Base-by-base conservation (phyloP, 768 basidiomycete genomes). In the Exidia glandulosa region DNA sequence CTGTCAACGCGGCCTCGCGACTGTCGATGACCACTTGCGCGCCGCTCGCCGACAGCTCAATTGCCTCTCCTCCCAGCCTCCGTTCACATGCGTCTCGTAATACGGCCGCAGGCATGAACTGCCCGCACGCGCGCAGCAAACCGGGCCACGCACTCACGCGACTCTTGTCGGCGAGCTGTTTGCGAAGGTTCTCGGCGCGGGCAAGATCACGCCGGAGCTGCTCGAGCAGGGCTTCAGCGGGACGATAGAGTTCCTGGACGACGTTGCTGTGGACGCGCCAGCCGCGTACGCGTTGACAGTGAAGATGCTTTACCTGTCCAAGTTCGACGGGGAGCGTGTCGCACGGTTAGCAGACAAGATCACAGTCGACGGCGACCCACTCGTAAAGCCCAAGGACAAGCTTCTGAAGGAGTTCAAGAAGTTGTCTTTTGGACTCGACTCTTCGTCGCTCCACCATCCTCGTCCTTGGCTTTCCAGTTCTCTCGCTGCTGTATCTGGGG, bases 191-290 rank as follows among this genome's bases (percentile, higher is more conserved):
- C 73, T 77, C 32, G 78, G 78, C 47, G 88, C 86, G 73, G 77
- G 75, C 45, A 74, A 86, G 32, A 83, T 85, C 63, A 76, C 82
- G 1, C 56, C 77, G 3, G 80, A 78, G 3, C 71, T 80, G 2
- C 85, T 96, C 70, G 86, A 91, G 72, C 79, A 85, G 61, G 90
- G 91, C 14, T 84, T 95, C 70, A 68, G 68, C 52, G 77, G 80
- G 0, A 77, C 83, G 57, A 83, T 86, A 30, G 90, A 92, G 72
- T 73, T 85, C 59, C 78, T 98, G 66, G 91, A 93, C 66, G 94
- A 97, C 68, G 81, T 94, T 60, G 85, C 87, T 32, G 86, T 94
- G 65, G 94, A 98, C 70, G 88, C 88, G 52, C 94, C 95, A 9
- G 86, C 86, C 67, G 95, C 93, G 0, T 86, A 87, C 75, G 71